Evolutionary conservation across 2,329 filamentous ascomycete genomes (phyloP).

Genomic region (Grosmannia serpens): DNA sequence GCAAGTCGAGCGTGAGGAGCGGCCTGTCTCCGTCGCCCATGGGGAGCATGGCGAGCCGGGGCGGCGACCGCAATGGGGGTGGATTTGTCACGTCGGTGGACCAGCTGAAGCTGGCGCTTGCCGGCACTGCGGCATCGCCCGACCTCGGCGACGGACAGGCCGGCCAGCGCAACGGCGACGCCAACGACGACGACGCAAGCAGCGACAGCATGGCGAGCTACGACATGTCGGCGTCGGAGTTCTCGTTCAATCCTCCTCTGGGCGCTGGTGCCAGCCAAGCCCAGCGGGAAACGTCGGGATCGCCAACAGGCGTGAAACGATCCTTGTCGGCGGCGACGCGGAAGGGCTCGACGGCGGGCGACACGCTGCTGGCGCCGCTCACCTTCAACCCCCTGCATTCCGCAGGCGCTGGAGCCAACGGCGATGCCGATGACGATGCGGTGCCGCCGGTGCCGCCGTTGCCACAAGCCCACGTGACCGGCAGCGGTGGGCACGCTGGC

Average conservation of each 20-base stretch:
- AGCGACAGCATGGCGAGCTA: slow-evolving; percentile 62
- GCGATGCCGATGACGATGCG: slow-evolving; percentile 20
- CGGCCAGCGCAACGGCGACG: slow-evolving; percentile 23
- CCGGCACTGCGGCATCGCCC: slow-evolving; percentile 33
- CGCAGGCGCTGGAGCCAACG: slow-evolving; percentile 7
- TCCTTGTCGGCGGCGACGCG: slow-evolving; percentile 6
- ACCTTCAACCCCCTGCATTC: slow-evolving; percentile 28
- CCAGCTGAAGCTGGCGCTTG: slow-evolving; percentile 50
- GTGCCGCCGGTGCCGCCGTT: slow-evolving; percentile 48
- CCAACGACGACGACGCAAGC: slow-evolving; percentile 42
- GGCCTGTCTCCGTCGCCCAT: slow-evolving; percentile 32
- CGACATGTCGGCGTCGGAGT: slow-evolving; percentile 55
- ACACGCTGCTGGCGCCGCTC: not conserved
- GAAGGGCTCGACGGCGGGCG: not conserved
- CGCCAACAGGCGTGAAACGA: slow-evolving; percentile 9
- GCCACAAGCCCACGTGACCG: slow-evolving; percentile 18
- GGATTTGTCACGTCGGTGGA: slow-evolving; percentile 46
- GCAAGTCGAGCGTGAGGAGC: slow-evolving; percentile 44
- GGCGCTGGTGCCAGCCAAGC: not conserved
- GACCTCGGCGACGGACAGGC: slow-evolving; percentile 18
- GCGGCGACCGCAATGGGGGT: slow-evolving; percentile 10
- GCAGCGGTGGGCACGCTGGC: not conserved
- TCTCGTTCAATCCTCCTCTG: slow-evolving; percentile 41
- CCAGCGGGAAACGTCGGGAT: slow-evolving; percentile 16
- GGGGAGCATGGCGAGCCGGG: slow-evolving; percentile 18